phyloP scores from a whole-genome alignment of 2,329 filamentous ascomycete species.

The Mollisia scopiformis region DNA sequence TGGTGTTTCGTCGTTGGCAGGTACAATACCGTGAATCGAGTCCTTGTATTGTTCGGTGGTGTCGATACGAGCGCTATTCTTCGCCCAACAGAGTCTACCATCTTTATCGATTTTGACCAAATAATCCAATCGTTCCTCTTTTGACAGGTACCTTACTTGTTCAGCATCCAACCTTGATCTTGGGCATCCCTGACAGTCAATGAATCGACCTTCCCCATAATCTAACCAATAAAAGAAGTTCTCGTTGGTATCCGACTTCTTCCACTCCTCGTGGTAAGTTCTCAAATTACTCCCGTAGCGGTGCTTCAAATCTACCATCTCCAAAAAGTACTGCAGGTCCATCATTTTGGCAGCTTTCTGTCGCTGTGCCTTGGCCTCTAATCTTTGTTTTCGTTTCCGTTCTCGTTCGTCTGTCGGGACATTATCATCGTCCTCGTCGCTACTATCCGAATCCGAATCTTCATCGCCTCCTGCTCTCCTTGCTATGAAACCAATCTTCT shows the following conservation, averaged over 20 bases:
- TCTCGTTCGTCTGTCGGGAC: slow-evolving; percentile 42
- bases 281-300: slow-evolving; percentile 83
- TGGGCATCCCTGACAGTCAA: slow-evolving; percentile 74
- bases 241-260: slow-evolving; percentile 72
- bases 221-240: slow-evolving; percentile 97
- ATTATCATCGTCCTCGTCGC: slow-evolving; percentile 21
- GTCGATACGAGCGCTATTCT: slow-evolving; percentile 77
- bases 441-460: slow-evolving; percentile 32
- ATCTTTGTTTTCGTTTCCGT: slow-evolving; percentile 47
- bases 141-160: slow-evolving; percentile 79
- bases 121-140: slow-evolving; percentile 82
- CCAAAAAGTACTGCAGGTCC: slow-evolving; percentile 80
- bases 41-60: slow-evolving; percentile 78
- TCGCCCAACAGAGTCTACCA: slow-evolving; percentile 84
- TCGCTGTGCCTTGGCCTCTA: slow-evolving; percentile 45
- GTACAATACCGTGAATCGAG: slow-evolving; percentile 75
- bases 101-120: slow-evolving; percentile 74
- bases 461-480: slow-evolving; percentile 73
- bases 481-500: slow-evolving; percentile 71
- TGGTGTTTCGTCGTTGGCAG: slow-evolving; percentile 61
- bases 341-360: slow-evolving; percentile 75
- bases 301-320: slow-evolving; percentile 88
- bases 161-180: slow-evolving; percentile 76
- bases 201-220: slow-evolving; percentile 70
- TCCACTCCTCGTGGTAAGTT: slow-evolving; percentile 85